Evolutionary conservation across 2,329 filamentous ascomycete genomes (phyloP).

Genomic region (Paradendryphiella salina): DNA sequence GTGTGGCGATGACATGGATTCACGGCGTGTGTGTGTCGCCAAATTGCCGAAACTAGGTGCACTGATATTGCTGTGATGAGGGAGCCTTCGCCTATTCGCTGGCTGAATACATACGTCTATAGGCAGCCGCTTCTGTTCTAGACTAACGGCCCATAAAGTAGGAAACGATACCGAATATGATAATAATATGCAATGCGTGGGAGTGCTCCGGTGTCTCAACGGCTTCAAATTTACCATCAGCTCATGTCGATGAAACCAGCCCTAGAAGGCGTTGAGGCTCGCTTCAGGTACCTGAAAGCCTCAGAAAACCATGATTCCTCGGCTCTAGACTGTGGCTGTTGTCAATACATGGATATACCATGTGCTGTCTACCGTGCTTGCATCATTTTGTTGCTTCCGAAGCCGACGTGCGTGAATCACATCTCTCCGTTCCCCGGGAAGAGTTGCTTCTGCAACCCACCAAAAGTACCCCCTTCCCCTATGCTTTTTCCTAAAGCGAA

Average conservation of each 20-base stretch:
- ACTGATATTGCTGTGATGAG: conserved; percentile 11
- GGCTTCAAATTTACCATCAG: conserved; percentile 9
- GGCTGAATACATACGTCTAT: conserved; percentile 7
- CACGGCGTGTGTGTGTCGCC: conserved; percentile 3
- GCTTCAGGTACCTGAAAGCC: conserved; percentile 8
- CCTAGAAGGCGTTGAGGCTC: conserved; percentile 12
- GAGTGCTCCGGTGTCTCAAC: conserved; percentile 14
- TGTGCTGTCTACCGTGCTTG: conserved; percentile 13
- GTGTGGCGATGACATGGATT: conserved; percentile 10
- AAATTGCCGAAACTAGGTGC: conserved; percentile 11
- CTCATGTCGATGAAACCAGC: conserved; percentile 12
- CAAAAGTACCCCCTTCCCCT: conserved; percentile 2
- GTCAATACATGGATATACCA: conserved; percentile 2
- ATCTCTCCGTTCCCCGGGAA: conserved; percentile 9
- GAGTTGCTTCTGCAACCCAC: conserved; percentile 16
- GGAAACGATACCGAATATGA: not conserved
- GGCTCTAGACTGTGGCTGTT: not conserved
- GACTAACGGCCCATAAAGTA: not conserved
- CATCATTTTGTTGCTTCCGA: conserved; percentile 16
- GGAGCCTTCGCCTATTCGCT: conserved; percentile 8
- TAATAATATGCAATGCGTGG: conserved; percentile 5
- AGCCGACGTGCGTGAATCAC: conserved; percentile 9
- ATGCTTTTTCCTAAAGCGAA: conserved; percentile 2
- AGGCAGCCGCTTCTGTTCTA: not conserved
- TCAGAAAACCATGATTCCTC: conserved; percentile 10